Base-by-base conservation (phyloP, 352 stramenopile genomes). In the Phytophthora hibernalis region DNA sequence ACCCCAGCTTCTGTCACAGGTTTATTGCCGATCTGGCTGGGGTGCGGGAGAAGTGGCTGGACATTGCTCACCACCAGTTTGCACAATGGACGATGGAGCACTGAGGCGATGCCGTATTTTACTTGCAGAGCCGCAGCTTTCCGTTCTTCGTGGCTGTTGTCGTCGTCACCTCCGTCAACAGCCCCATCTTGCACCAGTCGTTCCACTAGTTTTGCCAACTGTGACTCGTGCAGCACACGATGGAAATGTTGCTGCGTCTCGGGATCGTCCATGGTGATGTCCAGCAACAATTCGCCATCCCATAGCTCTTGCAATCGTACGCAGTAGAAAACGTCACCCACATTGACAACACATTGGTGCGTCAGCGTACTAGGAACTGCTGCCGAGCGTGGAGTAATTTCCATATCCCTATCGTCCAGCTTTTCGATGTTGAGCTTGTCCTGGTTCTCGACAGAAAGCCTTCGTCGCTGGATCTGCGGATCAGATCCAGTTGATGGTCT, bases 261-360 rank as follows among this genome's bases (percentile, higher is more conserved):
- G 0, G 80, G 77, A 44, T 90, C 77, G 48, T 89, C 80, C 72
- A 89, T 85, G 0, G 61, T 74, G 26, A 91, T 67, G 20, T 79
- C 72, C 1, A 91, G 69, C 55, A 83, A 72, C 21, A 90, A 61
- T n/a, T 91, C 82, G 11, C 73, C 80, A 44, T 91, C 80, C 80
- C 80, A 91, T 1, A 88, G 26, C 51, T 91, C 82, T 61, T 85
- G 76, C 43, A 89, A 74, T 4, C 74, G 76, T 42, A 89, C 55
- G 24, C 80, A 89, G 49, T 87, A 91, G 59, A 88, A 91, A 0
- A 76, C 59, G 0, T 75, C 68, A 21, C 49, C 70, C 13, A 85
- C 64, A n/a, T 76, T 72, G 1, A 88, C 70, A 30, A 89, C 83
- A 44, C 71, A 80, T 16, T 78, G 76, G 44, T 91, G 65, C 11